Evolutionary conservation across 805 yeast genomes (phyloP).

Genomic region (Ogataea angusta): DNA sequence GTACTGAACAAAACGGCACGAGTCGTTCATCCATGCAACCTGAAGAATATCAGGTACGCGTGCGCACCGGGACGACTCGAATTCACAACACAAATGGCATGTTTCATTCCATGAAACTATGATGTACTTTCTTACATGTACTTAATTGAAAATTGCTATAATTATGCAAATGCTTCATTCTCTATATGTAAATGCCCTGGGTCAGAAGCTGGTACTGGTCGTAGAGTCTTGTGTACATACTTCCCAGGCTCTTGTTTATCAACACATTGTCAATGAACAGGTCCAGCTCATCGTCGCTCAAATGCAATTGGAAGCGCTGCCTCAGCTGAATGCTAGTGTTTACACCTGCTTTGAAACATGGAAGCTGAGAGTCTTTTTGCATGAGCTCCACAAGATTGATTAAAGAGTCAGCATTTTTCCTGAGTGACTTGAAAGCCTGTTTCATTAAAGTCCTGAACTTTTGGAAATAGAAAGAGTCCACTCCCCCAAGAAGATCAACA

Average conservation of each 20-base stretch:
- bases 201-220: conserved; percentile 94
- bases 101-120: conserved; percentile 25
- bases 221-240: conserved; percentile 85
- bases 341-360: conserved; percentile 88
- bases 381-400: conserved; percentile 85
- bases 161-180: conserved; percentile 7
- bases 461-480: conserved; percentile 55
- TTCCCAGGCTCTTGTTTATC: conserved; percentile 79
- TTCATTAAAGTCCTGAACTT: conserved; percentile 63
- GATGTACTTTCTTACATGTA: neutral
- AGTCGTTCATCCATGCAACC: conserved; percentile 14
- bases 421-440: conserved; percentile 67
- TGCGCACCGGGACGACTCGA: conserved; percentile 38
- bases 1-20: conserved; percentile 5
- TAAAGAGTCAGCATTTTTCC: conserved; percentile 71
- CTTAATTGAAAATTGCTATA: neutral
- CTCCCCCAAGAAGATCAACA: conserved; percentile 82
- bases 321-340: conserved; percentile 74
- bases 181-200: conserved; percentile 83
- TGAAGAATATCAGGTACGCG: conserved; percentile 40
- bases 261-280: conserved; percentile 72
- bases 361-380: conserved; percentile 87
- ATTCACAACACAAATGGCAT: conserved; percentile 41
- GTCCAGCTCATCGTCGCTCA: conserved; percentile 70
- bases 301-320: conserved; percentile 77